Conservation (phyloP, 306 rosid genomes). For the Clitoria ternatea region DNA sequence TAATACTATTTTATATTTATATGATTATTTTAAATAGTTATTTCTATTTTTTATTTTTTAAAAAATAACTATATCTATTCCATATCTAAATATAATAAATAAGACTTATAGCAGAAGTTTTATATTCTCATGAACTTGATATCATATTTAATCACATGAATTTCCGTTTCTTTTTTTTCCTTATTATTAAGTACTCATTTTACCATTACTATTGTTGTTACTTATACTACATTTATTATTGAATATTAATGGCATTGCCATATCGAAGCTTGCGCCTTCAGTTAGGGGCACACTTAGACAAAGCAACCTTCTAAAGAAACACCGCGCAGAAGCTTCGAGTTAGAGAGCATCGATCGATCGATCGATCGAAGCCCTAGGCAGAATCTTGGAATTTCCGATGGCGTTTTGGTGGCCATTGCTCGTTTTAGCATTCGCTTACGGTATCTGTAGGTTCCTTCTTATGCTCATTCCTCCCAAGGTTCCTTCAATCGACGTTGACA, state of each 20-base stretch:
- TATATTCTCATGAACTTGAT: too few species aligned
- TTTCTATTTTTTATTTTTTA: neutral
- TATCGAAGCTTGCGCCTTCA: slow-evolving; percentile 4
- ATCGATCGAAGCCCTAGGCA: slow-evolving; percentile 19
- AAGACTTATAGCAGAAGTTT: too few species aligned
- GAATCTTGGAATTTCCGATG: slow-evolving; percentile 37
- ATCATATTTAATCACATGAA: too few species aligned
- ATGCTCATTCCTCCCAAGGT: slow-evolving; percentile 81
- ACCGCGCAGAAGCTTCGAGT: neutral
- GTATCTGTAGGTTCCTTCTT: slow-evolving; percentile 65
- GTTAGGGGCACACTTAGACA: neutral
- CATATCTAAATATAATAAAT: too few species aligned
- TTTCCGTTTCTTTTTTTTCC: too few species aligned
- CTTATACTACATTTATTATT: neutral
- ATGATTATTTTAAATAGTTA: too few species aligned
- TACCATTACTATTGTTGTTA: neutral
- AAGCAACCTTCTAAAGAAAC: neutral
- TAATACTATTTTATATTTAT: too few species aligned
- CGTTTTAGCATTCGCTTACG: slow-evolving; percentile 71
- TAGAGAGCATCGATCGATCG: neutral
- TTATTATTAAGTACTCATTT: too few species aligned
- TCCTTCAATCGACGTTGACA: slow-evolving; percentile 83
- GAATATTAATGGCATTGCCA: neutral
- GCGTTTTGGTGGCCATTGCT: slow-evolving; percentile 84
- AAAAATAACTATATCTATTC: too few species aligned